phyloP scores from a whole-genome alignment of 1,139 yeast species.

The Yarrowia galli region DNA sequence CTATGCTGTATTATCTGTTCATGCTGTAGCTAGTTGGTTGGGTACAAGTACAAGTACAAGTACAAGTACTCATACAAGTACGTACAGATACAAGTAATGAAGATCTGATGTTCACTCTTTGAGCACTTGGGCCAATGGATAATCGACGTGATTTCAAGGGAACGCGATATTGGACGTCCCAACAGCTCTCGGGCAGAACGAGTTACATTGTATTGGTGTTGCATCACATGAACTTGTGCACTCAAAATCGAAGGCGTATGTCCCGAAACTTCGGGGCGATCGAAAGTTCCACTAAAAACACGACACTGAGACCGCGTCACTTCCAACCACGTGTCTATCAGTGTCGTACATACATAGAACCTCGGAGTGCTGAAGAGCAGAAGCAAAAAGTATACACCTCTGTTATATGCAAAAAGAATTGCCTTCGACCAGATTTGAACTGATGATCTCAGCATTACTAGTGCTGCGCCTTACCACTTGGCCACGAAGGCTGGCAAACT shows the following conservation, averaged over 20 bases:
- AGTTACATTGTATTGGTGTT: too few relatives aligned
- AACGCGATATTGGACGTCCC: too few relatives aligned
- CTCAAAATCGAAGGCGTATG: background rate
- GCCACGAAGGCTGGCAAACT: slow-evolving; percentile 33
- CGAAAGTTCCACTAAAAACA: background rate
- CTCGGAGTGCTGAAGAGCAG: background rate
- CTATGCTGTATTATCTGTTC: too few relatives aligned
- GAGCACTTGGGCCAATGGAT: too few relatives aligned
- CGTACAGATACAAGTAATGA: too few relatives aligned
- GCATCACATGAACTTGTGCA: background rate
- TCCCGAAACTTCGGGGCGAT: background rate
- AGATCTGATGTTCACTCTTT: too few relatives aligned
- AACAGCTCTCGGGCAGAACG: too few relatives aligned
- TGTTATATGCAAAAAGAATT: background rate
- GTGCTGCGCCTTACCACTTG: slow-evolving; percentile 38
- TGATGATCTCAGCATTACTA: slow-evolving; percentile 37
- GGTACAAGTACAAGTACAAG: background rate
- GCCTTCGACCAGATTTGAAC: slow-evolving; percentile 38
- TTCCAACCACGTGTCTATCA: too few relatives aligned
- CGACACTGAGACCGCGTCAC: background rate
- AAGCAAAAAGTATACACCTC: background rate
- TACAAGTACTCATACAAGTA: too few relatives aligned
- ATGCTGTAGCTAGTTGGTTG: too few relatives aligned
- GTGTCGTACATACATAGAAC: too few relatives aligned
- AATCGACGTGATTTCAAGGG: too few relatives aligned